phyloP scores from a whole-genome alignment of 371 early-diverging fungal species.

The Capillidium heterosporum region DNA sequence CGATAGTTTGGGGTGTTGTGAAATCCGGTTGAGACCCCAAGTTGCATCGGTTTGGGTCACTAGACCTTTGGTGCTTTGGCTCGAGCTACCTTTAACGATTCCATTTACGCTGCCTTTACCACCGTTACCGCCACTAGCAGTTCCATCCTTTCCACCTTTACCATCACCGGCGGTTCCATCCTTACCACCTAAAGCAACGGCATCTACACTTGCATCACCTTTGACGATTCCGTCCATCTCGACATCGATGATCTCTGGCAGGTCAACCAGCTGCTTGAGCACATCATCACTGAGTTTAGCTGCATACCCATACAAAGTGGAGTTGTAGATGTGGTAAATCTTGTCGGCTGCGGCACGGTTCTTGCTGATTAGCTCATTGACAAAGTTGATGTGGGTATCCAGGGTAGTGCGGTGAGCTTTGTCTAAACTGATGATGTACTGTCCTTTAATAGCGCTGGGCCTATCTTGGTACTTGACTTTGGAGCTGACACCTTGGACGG shows the following conservation, averaged over 20 bases:
- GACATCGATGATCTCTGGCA: slow-evolving; percentile 24
- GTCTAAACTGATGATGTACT: too few relatives aligned
- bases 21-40: not conserved
- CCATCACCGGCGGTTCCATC: slow-evolving; percentile 44
- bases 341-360: too few relatives aligned
- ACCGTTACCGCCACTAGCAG: slow-evolving; percentile 52
- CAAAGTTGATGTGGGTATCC: too few relatives aligned
- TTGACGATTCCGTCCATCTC: slow-evolving; percentile 43
- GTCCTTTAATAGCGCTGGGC: too few relatives aligned
- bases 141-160: slow-evolving; percentile 26
- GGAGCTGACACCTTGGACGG: too few relatives aligned
- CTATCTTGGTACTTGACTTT: too few relatives aligned
- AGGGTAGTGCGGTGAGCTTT: too few relatives aligned
- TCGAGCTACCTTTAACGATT: slow-evolving; percentile 18
- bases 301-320: too few relatives aligned
- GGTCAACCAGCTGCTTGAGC: too few relatives aligned
- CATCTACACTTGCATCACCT: slow-evolving; percentile 28
- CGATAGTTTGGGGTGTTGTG: not conserved
- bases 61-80: slow-evolving; percentile 60
- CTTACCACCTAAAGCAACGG: slow-evolving; percentile 27
- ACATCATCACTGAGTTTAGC: too few relatives aligned
- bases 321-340: too few relatives aligned
- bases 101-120: slow-evolving; percentile 32
- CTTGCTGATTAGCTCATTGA: too few relatives aligned
- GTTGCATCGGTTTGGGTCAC: slow-evolving; percentile 9